Conservation (phyloP, 2,329 filamentous ascomycete species). For the Claviceps sp. region DNA sequence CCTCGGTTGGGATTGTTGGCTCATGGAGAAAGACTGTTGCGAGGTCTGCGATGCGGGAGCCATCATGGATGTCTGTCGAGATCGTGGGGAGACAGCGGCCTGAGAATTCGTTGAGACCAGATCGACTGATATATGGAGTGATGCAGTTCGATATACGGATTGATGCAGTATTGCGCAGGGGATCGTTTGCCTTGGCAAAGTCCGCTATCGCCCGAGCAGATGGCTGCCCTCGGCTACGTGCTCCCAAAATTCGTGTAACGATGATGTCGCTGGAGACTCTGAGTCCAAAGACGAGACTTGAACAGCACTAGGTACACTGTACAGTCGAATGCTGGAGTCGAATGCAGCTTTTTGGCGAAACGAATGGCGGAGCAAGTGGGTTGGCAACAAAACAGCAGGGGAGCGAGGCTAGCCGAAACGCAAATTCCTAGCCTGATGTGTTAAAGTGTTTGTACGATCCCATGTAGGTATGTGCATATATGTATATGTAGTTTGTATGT, state of each 20-base stretch:
- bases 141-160: neutral
- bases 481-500: neutral
- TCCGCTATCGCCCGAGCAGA: neutral
- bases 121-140: too few species aligned
- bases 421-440: too few species aligned
- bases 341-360: constrained; percentile 4
- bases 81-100: neutral
- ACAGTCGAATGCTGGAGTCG: neutral
- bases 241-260: too few species aligned
- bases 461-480: too few species aligned
- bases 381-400: neutral
- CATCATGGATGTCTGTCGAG: constrained; percentile 11
- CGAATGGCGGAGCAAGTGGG: constrained; percentile 5
- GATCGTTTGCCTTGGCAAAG: neutral
- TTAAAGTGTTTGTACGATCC: too few species aligned
- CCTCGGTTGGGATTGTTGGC: constrained; percentile 35
- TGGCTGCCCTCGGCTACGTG: neutral
- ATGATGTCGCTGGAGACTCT: too few species aligned
- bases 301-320: neutral
- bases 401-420: too few species aligned
- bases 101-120: neutral
- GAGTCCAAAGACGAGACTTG: neutral
- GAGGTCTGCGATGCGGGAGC: constrained; percentile 37
- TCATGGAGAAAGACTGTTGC: constrained; percentile 44
- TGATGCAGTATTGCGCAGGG: neutral